Evolutionary conservation across 805 yeast genomes (phyloP).

Genomic region (Yamadazyma phyllophila): DNA sequence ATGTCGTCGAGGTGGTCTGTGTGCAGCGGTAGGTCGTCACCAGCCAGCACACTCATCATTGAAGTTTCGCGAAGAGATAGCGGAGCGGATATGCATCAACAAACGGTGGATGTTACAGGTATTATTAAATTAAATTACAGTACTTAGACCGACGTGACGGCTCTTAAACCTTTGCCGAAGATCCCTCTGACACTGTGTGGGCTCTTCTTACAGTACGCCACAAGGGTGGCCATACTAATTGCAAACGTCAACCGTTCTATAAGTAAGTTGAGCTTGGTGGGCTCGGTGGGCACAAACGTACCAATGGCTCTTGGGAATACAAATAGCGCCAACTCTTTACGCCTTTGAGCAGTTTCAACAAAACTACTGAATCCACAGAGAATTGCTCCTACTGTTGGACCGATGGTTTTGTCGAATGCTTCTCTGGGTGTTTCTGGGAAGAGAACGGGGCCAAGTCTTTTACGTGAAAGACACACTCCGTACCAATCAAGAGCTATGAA

Average conservation of each 20-base stretch:
- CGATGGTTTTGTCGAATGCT: conserved; percentile 37
- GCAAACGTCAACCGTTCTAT: conserved; percentile 33
- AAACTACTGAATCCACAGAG: conserved; percentile 42
- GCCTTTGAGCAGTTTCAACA: conserved; percentile 37
- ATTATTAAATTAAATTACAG: too few relatives aligned
- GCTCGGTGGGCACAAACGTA: conserved; percentile 27
- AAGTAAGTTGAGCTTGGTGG: conserved; percentile 22
- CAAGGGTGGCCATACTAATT: conserved; percentile 33
- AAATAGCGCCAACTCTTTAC: conserved; percentile 48
- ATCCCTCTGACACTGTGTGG: conserved; percentile 34
- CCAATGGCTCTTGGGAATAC: conserved; percentile 43
- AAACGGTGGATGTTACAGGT: too few relatives aligned
- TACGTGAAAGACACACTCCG: conserved; percentile 44
- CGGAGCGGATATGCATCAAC: too few relatives aligned
- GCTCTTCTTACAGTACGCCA: conserved; percentile 29
- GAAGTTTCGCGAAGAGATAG: too few relatives aligned
- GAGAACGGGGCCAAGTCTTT: conserved; percentile 36
- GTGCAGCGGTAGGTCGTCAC: not conserved
- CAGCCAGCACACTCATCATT: too few relatives aligned
- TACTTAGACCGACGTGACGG: conserved; percentile 11
- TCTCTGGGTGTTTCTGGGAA: conserved; percentile 35
- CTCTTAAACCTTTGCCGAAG: conserved; percentile 33
- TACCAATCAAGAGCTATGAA: conserved; percentile 47
- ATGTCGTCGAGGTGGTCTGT: not conserved
- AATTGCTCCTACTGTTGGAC: conserved; percentile 40